phyloP scores from a whole-genome alignment of 495 filamentous ascomycete genomes.

The Penicillium bialowiezense region DNA sequence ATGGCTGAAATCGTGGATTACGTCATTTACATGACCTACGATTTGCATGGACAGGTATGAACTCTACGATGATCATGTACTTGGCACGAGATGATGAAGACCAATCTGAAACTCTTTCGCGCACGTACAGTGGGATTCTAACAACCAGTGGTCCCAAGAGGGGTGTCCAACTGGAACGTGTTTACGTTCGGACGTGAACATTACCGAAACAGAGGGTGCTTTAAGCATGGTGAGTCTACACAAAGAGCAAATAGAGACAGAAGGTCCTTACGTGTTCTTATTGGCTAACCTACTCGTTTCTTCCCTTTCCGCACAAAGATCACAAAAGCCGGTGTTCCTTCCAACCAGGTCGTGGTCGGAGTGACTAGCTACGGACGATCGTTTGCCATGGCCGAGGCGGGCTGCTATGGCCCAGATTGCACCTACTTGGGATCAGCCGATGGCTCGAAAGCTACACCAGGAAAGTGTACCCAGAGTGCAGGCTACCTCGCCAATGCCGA shows the following conservation, averaged over 20 bases:
- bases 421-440: no score
- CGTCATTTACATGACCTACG: conserved; percentile 37
- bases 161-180: conserved; percentile 16
- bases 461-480: conserved; percentile 20
- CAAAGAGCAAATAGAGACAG: no score
- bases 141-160: neutral
- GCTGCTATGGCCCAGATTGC: conserved; percentile 1
- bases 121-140: conserved; percentile 18
- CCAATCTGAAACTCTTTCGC: no score
- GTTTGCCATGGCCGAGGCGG: conserved; percentile 32
- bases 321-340: conserved; percentile 39
- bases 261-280: no score
- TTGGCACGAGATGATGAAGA: no score
- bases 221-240: conserved; percentile 40
- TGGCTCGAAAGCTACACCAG: neutral
- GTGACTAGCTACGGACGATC: conserved; percentile 38
- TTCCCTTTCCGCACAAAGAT: no score
- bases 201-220: conserved; percentile 34
- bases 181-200: conserved; percentile 36
- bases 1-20: conserved; percentile 26
- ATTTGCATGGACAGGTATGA: conserved; percentile 27
- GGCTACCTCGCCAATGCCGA: conserved; percentile 24
- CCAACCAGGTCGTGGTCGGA: conserved; percentile 35
- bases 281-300: no score
- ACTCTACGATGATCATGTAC: no score